Base-by-base conservation (phyloP, 352 stramenopile species). In the Globisporangium middletonii region DNA sequence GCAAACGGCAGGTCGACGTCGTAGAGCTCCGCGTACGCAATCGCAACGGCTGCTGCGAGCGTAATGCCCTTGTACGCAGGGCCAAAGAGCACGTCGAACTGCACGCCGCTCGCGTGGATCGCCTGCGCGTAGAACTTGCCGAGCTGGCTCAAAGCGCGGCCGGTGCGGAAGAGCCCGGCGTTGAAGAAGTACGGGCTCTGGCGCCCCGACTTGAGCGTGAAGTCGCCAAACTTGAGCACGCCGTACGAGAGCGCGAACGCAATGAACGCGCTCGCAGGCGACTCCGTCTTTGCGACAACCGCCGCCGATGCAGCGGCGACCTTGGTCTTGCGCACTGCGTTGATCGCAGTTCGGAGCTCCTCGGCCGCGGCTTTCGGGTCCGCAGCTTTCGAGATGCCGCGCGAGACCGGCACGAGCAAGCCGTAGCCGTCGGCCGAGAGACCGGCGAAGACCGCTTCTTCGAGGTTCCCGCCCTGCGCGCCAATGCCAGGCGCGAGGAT, bases 41-140 rank as follows among this genome's bases (percentile, higher is more conserved):
- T 94, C 44, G 92, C 92, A 8, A 99, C 95, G 30, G 97, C 83
- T 13, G 95, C 96, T 30, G 89, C 91, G 7, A 99, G 79, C 33
- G 96, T 98, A 72, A 99, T 99, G 55, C 97, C 97, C 85, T 99
- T 99, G 91, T 99, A 99, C 1, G 97, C 97, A 4, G 97, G 97
- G 0, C 97, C 97, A 69, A 99, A 99, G 30, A 99, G 73, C 50
- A 99, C 94, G 63, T 99, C 97, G 68, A 99, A 99, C 50, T 95
- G 83, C 5, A 99, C 72, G 23, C 84, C 86, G 47, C 82, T 95
- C 26, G 85, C 77, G 68, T 97, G 86, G 59, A 99, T 98, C 12
- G 95, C 83, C 43, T 94, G 77, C 1, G 95, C 95, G 73, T 99
- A 99, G 63, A 96, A 97, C 62, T 77, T 92, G 56, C 93, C 94